These are phyloP conservation scores for Trapa incisa DNA, from an alignment of 345 rosid species.

Conservation along the genomic window DNA sequence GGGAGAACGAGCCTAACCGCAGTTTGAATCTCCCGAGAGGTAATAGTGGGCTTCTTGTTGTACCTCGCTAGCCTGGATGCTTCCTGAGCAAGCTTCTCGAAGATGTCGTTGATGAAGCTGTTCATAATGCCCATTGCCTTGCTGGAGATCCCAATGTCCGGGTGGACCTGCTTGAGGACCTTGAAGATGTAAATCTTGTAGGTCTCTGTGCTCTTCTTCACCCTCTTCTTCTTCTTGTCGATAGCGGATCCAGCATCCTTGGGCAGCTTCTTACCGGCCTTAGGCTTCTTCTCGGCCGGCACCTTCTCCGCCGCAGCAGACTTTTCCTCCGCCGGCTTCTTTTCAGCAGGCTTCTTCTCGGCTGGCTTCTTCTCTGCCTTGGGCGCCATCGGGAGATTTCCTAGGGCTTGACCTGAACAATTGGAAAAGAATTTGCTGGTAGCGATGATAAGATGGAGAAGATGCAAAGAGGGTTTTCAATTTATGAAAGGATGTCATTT, in stretches of 20 bases:
- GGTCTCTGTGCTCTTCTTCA: constrained; percentile 40
- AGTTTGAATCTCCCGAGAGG: constrained; percentile 38
- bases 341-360: constrained; percentile 27
- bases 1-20: constrained; percentile 27
- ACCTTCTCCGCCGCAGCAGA: constrained; percentile 29
- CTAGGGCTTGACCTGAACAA: neutral
- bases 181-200: constrained; percentile 57
- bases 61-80: constrained; percentile 43
- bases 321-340: constrained; percentile 37
- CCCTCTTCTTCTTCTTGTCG: constrained; percentile 37
- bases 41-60: constrained; percentile 53
- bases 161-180: constrained; percentile 44
- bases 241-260: constrained; percentile 25
- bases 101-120: constrained; percentile 31
- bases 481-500: constrained; percentile 1
- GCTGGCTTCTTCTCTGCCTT: constrained; percentile 35
- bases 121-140: constrained; percentile 31
- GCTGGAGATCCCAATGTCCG: constrained; percentile 33
- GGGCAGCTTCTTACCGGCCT: constrained; percentile 40
- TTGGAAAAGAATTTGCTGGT: neutral
- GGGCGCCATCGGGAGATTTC: constrained; percentile 24
- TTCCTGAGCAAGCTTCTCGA: constrained; percentile 47
- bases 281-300: constrained; percentile 45
- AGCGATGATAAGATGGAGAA: neutral
- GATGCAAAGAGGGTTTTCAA: neutral